These are phyloP conservation scores for Fusarium verticillioides DNA, from an alignment of 2,329 filamentous ascomycete species.

Conservation along the genomic window DNA sequence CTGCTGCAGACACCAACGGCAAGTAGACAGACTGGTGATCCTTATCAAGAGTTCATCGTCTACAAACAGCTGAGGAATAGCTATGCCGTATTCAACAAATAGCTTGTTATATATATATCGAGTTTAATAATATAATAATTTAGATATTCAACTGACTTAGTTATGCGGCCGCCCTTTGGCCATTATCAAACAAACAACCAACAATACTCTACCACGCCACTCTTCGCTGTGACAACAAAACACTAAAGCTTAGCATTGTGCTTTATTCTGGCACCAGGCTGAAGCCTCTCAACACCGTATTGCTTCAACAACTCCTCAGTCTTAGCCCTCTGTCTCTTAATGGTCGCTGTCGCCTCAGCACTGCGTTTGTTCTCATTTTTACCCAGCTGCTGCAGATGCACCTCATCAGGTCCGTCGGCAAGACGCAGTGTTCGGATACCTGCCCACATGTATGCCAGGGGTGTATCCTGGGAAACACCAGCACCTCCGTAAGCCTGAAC, in stretches of 20 bases:
- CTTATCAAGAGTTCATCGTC: neutral
- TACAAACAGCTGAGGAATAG: neutral
- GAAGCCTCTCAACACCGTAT: conserved; percentile 59
- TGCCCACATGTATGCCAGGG: conserved; percentile 86
- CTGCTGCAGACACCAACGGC: neutral
- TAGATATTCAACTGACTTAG: neutral
- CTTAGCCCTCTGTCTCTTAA: conserved; percentile 72
- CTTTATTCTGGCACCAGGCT: conserved; percentile 65
- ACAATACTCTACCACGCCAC: neutral
- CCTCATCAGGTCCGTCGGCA: conserved; percentile 96
- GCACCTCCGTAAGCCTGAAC: conserved; percentile 92
- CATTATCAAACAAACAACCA: conserved; percentile 2
- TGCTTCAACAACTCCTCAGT: conserved; percentile 73
- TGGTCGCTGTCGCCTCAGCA: conserved; percentile 67
- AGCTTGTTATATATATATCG: neutral
- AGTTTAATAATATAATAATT: neutral
- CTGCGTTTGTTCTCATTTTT: conserved; percentile 82
- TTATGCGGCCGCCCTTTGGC: neutral
- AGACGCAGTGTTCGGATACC: conserved; percentile 83
- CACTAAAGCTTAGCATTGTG: conserved; percentile 58
- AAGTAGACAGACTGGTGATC: neutral
- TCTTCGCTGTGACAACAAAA: conserved; percentile 23
- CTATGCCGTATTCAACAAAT: neutral
- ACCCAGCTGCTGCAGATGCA: conserved; percentile 85
- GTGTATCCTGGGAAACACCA: conserved; percentile 94